phyloP scores from a whole-genome alignment of 371 early-diverging fungal species.

The Saksenaea vasiformis region DNA sequence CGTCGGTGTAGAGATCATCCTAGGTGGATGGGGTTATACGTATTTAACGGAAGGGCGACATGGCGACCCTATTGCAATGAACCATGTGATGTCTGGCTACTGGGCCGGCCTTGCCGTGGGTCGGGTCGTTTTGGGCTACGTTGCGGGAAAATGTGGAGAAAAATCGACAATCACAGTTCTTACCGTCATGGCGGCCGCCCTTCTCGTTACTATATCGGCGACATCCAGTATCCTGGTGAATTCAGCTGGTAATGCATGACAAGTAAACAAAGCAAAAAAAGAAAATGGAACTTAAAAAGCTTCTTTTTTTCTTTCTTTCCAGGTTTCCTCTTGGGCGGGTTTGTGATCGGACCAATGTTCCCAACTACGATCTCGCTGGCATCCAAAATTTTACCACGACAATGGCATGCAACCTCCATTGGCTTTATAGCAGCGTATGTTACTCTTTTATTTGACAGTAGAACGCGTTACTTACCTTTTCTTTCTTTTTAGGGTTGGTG shows the following conservation, averaged over 20 bases:
- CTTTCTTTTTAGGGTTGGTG: slow-evolving; percentile 22
- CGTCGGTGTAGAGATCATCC: slow-evolving; percentile 32
- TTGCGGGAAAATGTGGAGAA: slow-evolving; percentile 31
- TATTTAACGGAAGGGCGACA: slow-evolving; percentile 25
- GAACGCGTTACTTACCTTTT: not conserved
- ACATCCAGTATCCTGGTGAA: slow-evolving; percentile 17
- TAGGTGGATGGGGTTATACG: slow-evolving; percentile 38
- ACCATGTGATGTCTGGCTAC: slow-evolving; percentile 34
- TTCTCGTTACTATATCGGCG: slow-evolving; percentile 13
- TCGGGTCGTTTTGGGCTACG: slow-evolving; percentile 30
- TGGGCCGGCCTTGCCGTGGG: slow-evolving; percentile 37
- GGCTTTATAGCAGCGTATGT: slow-evolving; percentile 38
- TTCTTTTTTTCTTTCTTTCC: not conserved
- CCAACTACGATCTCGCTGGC: slow-evolving; percentile 32
- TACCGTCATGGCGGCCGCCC: slow-evolving; percentile 11
- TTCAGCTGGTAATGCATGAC: slow-evolving; percentile 19
- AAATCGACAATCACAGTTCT: slow-evolving; percentile 24
- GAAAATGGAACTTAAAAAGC: not conserved
- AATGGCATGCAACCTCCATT: slow-evolving; percentile 31
- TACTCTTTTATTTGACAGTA: not conserved
- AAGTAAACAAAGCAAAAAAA: not conserved
- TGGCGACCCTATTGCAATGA: slow-evolving; percentile 25
- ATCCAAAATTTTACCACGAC: slow-evolving; percentile 28
- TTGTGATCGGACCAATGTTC: slow-evolving; percentile 36
- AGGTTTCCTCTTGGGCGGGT: too few relatives aligned